phyloP scores from a whole-genome alignment of 1,284 basidiomycete species.

The Cystobasidiaceae sp. region DNA sequence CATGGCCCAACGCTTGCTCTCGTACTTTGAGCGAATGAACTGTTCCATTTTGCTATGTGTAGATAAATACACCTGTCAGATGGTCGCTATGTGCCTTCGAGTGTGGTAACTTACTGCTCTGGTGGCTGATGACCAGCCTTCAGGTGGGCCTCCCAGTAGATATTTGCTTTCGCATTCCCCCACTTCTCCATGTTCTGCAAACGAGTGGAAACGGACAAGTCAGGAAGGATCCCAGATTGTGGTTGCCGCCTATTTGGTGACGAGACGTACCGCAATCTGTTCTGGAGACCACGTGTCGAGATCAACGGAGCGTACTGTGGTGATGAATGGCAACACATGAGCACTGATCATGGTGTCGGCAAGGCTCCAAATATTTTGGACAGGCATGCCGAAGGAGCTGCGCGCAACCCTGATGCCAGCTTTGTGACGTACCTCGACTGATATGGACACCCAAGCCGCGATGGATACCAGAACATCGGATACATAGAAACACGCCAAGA shows the following conservation, averaged over 20 bases:
- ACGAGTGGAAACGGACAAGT: no score
- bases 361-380: not conserved
- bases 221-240: no score
- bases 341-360: not conserved
- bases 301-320: conserved; percentile 85
- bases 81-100: not conserved
- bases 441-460: conserved; percentile 98
- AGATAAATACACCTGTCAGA: not conserved
- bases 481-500: conserved; percentile 67
- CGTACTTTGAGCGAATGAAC: conserved; percentile 96
- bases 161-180: conserved; percentile 86
- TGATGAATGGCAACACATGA: not conserved
- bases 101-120: conserved; percentile 68
- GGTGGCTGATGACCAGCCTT: conserved; percentile 87
- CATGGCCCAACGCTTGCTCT: conserved; percentile 84
- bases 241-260: no score
- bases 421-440: conserved; percentile 56
- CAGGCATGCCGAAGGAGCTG: not conserved
- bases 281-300: conserved; percentile 97
- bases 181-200: conserved; percentile 82
- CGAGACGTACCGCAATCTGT: conserved; percentile 76
- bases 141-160: conserved; percentile 96
- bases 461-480: conserved; percentile 97
- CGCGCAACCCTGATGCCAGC: no score
- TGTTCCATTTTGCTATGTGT: conserved; percentile 94